These are phyloP conservation scores for Limonium bicolor DNA, from an alignment of 148 eudicot species.

Conservation along the genomic window DNA sequence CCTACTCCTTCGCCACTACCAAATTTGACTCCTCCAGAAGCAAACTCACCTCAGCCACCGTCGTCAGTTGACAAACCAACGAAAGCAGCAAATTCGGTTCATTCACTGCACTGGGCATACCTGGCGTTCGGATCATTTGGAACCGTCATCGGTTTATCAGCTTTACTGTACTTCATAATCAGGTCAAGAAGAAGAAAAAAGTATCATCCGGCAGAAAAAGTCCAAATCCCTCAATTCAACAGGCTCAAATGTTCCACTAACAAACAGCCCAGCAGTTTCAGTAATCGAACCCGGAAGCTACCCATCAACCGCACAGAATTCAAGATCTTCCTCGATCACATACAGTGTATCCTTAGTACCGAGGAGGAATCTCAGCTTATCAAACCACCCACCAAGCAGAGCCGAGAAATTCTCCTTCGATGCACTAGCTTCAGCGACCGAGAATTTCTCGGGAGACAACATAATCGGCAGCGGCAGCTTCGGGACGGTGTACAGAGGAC, in stretches of 20 bases:
- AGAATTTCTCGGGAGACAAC: constrained; percentile 32
- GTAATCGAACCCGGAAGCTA: constrained; percentile 16
- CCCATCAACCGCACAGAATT: constrained; percentile 22
- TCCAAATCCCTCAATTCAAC: background rate
- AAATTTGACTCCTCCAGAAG: no score
- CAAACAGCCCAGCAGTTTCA: constrained; percentile 2
- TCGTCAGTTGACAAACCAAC: no score
- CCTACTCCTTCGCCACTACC: constrained; percentile 13
- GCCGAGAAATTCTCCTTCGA: constrained; percentile 25
- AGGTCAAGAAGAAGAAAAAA: no score
- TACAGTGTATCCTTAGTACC: constrained; percentile 16
- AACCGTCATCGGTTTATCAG: background rate
- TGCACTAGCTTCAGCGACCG: constrained; percentile 34
- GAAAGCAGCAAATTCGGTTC: no score
- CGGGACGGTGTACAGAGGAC: constrained; percentile 35
- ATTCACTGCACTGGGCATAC: no score
- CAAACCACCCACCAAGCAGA: constrained; percentile 24
- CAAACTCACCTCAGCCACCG: no score
- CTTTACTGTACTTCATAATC: background rate
- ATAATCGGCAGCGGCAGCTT: constrained; percentile 50
- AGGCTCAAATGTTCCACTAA: background rate
- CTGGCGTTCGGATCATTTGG: constrained; percentile 1
- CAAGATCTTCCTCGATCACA: constrained; percentile 28
- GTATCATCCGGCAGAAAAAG: background rate
- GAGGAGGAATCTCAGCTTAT: constrained; percentile 28